Conservation (phyloP, 2,329 filamentous ascomycete genomes). For the Metarhizium guizhouense region DNA sequence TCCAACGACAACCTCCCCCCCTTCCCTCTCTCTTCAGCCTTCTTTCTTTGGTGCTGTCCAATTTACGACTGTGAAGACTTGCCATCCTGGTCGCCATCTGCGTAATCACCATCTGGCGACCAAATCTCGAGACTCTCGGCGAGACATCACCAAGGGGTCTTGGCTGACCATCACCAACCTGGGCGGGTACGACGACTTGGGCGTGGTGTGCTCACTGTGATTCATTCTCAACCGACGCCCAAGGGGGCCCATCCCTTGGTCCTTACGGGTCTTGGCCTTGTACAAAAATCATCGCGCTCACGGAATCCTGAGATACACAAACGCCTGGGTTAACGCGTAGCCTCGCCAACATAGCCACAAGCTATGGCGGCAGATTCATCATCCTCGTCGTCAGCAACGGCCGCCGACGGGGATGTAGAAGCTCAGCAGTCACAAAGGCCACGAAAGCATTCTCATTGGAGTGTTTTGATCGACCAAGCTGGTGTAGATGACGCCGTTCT, state of each 20-base stretch:
- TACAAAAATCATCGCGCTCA: background rate
- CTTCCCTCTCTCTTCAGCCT: background rate
- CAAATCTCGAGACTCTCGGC: too few species aligned
- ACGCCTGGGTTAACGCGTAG: background rate
- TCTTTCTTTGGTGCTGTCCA: background rate
- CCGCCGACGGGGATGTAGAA: conserved; percentile 33
- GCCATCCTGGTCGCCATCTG: background rate
- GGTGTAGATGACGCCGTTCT: conserved; percentile 49
- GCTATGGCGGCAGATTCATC: conserved; percentile 7
- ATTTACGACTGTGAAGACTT: too few species aligned
- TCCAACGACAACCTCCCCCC: background rate
- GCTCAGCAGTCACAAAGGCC: conserved; percentile 21
- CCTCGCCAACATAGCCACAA: background rate
- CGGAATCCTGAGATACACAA: background rate
- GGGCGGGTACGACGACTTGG: too few species aligned
- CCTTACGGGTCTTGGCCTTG: too few species aligned
- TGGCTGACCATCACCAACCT: too few species aligned
- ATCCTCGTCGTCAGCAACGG: conserved; percentile 12
- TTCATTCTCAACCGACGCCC: too few species aligned
- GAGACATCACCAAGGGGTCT: too few species aligned
- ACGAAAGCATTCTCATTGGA: conserved; percentile 34
- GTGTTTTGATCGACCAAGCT: conserved; percentile 47
- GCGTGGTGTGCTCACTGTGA: too few species aligned
- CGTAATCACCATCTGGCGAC: too few species aligned
- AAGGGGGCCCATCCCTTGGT: too few species aligned